phyloP scores from a whole-genome alignment of 228 moss, liverwort and hornwort species.

The Sphagnum fallax region DNA sequence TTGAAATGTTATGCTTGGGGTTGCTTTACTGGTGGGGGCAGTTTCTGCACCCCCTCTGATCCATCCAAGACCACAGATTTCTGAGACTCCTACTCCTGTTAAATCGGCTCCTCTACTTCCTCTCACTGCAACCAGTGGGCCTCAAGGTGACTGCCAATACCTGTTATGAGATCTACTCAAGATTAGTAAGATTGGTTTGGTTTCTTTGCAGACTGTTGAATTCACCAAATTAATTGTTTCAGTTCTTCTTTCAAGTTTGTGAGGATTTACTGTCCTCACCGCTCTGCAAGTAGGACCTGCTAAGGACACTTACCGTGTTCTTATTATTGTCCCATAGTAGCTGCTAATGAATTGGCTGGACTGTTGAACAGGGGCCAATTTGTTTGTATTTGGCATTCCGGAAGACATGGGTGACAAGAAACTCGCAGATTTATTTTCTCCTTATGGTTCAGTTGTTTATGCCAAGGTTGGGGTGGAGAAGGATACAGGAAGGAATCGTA shows the following conservation, averaged over 20 bases:
- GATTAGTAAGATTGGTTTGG: not conserved
- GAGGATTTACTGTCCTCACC: too few relatives aligned
- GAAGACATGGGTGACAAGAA: conserved; percentile 69
- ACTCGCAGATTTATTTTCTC: conserved; percentile 53
- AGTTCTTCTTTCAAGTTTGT: too few relatives aligned
- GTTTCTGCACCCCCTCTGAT: conserved; percentile 47
- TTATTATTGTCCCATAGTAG: too few relatives aligned
- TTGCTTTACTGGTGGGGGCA: not conserved
- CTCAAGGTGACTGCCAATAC: conserved; percentile 43
- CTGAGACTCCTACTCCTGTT: conserved; percentile 31
- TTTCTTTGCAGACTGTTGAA: too few relatives aligned
- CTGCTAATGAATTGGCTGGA: not conserved
- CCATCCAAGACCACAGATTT: conserved; percentile 50
- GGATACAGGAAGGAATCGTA: conserved; percentile 60
- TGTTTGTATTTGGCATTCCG: conserved; percentile 49
- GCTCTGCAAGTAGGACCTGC: not conserved
- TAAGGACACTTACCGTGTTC: conserved; percentile 2
- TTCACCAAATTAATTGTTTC: too few relatives aligned
- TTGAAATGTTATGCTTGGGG: too few relatives aligned
- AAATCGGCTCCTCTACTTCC: conserved; percentile 46
- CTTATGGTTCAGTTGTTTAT: conserved; percentile 51
- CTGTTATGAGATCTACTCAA: not conserved
- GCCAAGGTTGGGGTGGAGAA: conserved; percentile 65
- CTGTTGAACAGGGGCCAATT: conserved; percentile 41
- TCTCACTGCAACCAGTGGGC: conserved; percentile 55